Evolutionary conservation across 805 yeast species (phyloP).

Genomic region (Yarrowia sp.): DNA sequence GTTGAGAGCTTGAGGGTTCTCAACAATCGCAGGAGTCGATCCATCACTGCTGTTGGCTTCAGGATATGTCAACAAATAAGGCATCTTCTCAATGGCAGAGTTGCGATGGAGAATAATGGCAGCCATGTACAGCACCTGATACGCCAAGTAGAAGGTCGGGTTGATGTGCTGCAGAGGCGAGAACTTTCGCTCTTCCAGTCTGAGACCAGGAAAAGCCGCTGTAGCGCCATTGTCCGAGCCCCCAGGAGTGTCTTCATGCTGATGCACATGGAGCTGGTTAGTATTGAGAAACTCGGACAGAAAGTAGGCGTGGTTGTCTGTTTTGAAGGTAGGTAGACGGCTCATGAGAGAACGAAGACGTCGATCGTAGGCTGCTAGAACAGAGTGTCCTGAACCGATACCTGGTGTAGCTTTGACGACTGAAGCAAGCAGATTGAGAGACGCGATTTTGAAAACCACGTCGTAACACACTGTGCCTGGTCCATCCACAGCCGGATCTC

Average conservation of each 20-base stretch:
- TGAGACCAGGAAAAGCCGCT: neutral
- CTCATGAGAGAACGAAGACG: conserved; percentile 6
- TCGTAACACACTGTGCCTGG: conserved; percentile 21
- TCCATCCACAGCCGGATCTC: neutral
- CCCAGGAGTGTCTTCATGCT: conserved; percentile 3
- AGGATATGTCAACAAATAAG: conserved; percentile 11
- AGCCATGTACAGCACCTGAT: conserved; percentile 24
- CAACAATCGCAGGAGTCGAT: conserved; percentile 11
- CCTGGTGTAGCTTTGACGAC: conserved; percentile 23
- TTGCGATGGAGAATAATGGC: conserved; percentile 9
- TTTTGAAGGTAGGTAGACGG: conserved; percentile 21
- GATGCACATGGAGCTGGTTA: conserved; percentile 1
- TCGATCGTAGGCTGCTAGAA: conserved; percentile 4
- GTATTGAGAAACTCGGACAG: conserved; percentile 20
- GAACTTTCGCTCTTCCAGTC: conserved; percentile 17
- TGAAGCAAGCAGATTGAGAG: conserved; percentile 13
- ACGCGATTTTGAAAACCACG: conserved; percentile 22
- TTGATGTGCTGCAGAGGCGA: conserved; percentile 25
- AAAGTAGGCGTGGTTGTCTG: conserved; percentile 26
- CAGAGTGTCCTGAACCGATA: neutral
- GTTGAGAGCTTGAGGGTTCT: conserved; percentile 19
- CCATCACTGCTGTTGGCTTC: neutral
- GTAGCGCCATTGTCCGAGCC: neutral
- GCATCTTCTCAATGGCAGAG: conserved; percentile 17
- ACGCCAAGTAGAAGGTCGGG: conserved; percentile 22